phyloP scores from a whole-genome alignment of 306 rosid species.

The Delonix regia region DNA sequence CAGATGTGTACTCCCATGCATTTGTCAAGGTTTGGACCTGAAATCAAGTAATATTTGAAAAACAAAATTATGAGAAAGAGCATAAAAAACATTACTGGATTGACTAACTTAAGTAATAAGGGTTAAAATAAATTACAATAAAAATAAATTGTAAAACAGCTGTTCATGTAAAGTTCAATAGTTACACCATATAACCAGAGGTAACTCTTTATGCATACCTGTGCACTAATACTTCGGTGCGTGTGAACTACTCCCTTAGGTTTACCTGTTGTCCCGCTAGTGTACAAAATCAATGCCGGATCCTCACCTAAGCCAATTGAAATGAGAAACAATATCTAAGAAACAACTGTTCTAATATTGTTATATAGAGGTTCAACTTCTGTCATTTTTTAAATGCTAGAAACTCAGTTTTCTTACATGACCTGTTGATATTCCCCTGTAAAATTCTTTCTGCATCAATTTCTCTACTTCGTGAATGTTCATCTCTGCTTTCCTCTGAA shows the following conservation, averaged over 20 bases:
- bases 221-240: constrained; percentile 76
- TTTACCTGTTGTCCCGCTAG: constrained; percentile 98
- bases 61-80: constrained; percentile 9
- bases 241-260: constrained; percentile 99
- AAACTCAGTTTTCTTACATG: constrained; percentile 53
- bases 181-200: constrained; percentile 17
- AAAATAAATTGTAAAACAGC: constrained; percentile 20
- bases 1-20: constrained; percentile 86
- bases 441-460: constrained; percentile 44
- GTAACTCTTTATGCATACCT: constrained; percentile 53
- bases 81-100: constrained; percentile 19
- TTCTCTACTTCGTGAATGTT: constrained; percentile 48
- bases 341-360: constrained; percentile 23
- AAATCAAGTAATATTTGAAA: constrained; percentile 43
- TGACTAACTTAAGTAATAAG: background rate
- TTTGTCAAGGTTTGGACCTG: constrained; percentile 86
- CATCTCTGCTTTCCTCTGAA: constrained; percentile 45
- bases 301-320: constrained; percentile 70
- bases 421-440: constrained; percentile 41
- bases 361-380: background rate
- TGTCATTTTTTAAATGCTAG: constrained; percentile 24
- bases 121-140: background rate
- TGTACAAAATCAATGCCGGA: constrained; percentile 85
- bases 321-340: constrained; percentile 34
- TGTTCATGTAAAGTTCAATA: background rate